Evolutionary conservation across 352 stramenopile genomes (phyloP), one percentile per base, ranked within the genome.

Genomic region (Pythium utonaiense): DNA sequence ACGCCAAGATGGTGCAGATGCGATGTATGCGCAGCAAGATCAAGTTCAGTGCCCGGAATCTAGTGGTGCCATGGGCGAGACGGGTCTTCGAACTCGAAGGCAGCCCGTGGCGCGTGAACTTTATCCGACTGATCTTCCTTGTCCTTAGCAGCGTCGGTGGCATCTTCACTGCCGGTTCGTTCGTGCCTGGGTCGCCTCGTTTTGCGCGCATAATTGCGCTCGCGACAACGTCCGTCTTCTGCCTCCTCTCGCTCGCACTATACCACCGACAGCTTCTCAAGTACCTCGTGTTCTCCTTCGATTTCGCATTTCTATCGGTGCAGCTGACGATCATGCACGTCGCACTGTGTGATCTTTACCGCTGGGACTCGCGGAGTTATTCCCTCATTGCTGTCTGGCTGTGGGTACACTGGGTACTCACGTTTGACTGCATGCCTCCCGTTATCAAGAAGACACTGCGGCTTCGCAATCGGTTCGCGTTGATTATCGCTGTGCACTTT

Each of bases 251-350:
- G 3, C 25, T 60, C 28, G 34, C 30, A 3, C 42, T 66, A 31
- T 70, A 62, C 31, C 59, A 77, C 31, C 62, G 59, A 0, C 58
- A 71, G 25, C 44, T 78, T 27, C 61, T 78, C 36, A 52, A 63
- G 9, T 60, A 63, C 16, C 42, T 77, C 27, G 31, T 73, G 16
- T 64, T 66, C n/a, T 77, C 67, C 24, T 81, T 81, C 42, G 73
- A 81, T 38, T 75, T 77, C 30, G 38, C 53, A 3, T 77, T 77
- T 31, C 48, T 77, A n/a, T 73, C 70, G 28, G 28, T 75, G 21
- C 70, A 81, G 58, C 47, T 77, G 31, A 68, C 65, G 3, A 13
- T 72, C 17, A 57, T 61, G 12, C 62, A 74, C 44, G 8, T 73
- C 6, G 69, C 64, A 7, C 33, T 71, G 3, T 74, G 67, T 27